Evolutionary conservation across 164 flowering plant genomes (phyloP).

Genomic region (Echeveria elegans): DNA sequence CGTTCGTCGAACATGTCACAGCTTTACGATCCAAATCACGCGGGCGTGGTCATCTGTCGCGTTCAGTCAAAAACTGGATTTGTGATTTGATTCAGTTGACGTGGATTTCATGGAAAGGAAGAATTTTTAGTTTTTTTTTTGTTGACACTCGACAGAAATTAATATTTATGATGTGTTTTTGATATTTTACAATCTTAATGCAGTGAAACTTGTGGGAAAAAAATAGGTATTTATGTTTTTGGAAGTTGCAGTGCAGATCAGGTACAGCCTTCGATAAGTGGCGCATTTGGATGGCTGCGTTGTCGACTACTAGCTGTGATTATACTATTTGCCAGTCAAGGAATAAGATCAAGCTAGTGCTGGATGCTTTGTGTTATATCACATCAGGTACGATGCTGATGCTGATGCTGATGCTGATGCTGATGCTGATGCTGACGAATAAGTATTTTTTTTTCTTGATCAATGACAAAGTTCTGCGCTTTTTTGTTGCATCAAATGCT

Average conservation of each 20-base stretch:
- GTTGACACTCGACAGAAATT: too few species aligned
- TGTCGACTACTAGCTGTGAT: not conserved
- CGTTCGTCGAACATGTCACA: not conserved
- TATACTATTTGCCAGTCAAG: not conserved
- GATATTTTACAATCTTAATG: not conserved
- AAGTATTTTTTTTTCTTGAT: not conserved
- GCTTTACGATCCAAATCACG: too few species aligned
- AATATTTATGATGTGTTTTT: not conserved
- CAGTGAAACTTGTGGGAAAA: not conserved
- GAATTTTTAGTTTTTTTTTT: too few species aligned
- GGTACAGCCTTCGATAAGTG: not conserved
- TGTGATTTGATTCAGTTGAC: too few species aligned
- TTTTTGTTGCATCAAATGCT: not conserved
- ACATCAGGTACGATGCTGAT: not conserved
- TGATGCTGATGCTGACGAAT: not conserved
- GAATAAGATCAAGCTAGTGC: not conserved
- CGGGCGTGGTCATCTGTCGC: too few species aligned
- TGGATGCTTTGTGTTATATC: not conserved
- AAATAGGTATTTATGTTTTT: too few species aligned
- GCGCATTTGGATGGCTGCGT: not conserved
- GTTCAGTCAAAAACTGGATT: too few species aligned
- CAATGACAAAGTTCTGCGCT: not conserved
- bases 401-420: not conserved
- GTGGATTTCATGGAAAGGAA: too few species aligned
- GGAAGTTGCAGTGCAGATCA: too few species aligned